These are phyloP conservation scores for Quercus phellos DNA, from an alignment of 331 rosid genomes.

Conservation along the genomic window DNA sequence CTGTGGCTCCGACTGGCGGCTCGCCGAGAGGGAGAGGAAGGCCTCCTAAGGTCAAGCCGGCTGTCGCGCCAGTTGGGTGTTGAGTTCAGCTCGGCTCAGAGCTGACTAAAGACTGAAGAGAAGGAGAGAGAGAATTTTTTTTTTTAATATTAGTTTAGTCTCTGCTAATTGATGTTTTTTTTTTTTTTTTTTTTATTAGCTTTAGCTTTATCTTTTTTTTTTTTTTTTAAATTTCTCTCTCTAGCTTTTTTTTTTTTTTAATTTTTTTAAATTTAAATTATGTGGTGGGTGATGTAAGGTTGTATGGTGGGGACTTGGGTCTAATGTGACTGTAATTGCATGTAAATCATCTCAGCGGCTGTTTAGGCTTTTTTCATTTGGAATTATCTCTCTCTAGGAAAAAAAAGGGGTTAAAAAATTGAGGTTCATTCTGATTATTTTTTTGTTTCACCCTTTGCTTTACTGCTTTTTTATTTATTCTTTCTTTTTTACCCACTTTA, in stretches of 20 bases:
- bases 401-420: neutral
- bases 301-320: conserved; percentile 11
- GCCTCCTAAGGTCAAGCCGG: conserved; percentile 53
- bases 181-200: conserved; percentile 1
- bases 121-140: neutral
- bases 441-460: neutral
- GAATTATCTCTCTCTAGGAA: neutral
- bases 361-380: conserved; percentile 18
- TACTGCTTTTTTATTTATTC: neutral
- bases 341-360: conserved; percentile 41
- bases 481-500: neutral
- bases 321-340: conserved; percentile 33
- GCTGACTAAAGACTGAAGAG: neutral
- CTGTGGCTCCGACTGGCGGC: conserved; percentile 16
- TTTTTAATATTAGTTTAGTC: neutral
- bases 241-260: neutral
- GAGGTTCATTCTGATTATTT: conserved; percentile 8
- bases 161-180: conserved; percentile 1
- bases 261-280: neutral
- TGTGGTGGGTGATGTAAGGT: conserved; percentile 13
- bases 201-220: neutral
- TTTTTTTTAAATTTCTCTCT: neutral
- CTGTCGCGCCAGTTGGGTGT: conserved; percentile 39
- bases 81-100: conserved; percentile 1
- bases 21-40: conserved; percentile 49